Conservation (phyloP, 164 flowering plant genomes). For the Santalum album region DNA sequence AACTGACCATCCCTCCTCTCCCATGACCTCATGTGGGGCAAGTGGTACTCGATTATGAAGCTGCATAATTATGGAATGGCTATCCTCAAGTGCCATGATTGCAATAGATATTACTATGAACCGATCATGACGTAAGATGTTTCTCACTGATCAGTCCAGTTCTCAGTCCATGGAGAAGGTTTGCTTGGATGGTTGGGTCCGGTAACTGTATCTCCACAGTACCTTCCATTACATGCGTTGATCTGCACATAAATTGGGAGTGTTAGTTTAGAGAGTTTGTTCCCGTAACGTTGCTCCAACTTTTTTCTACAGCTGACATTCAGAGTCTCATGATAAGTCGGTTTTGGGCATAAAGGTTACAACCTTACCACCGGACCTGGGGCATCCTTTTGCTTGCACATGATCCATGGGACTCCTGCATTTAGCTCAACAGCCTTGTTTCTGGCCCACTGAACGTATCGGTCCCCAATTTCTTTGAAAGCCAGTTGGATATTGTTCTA, state of each 20-base stretch:
- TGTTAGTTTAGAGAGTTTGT: neutral
- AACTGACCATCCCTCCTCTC: conserved; percentile 25
- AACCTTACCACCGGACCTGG: neutral
- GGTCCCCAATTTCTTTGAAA: neutral
- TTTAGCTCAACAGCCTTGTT: neutral
- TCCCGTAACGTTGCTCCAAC: no score
- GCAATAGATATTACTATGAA: no score
- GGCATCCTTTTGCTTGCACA: conserved; percentile 3
- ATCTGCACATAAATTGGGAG: conserved; percentile 32
- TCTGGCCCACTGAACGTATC: conserved; percentile 1
- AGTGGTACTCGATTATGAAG: conserved; percentile 33
- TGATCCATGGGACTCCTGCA: conserved; percentile 2
- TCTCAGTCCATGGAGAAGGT: conserved; percentile 87
- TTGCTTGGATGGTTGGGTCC: conserved; percentile 80
- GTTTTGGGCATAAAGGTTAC: neutral
- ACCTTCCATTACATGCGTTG: conserved; percentile 89
- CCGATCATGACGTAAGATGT: no score
- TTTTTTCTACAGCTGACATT: no score
- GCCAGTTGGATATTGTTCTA: conserved; percentile 1
- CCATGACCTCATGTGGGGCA: conserved; percentile 52
- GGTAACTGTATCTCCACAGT: conserved; percentile 81
- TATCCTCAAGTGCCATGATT: no score
- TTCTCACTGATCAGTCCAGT: conserved; percentile 93
- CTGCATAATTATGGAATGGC: no score
- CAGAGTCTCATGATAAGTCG: neutral